phyloP scores from a whole-genome alignment of 768 basidiomycete genomes.

The Chalciporus sphaerocephalus region DNA sequence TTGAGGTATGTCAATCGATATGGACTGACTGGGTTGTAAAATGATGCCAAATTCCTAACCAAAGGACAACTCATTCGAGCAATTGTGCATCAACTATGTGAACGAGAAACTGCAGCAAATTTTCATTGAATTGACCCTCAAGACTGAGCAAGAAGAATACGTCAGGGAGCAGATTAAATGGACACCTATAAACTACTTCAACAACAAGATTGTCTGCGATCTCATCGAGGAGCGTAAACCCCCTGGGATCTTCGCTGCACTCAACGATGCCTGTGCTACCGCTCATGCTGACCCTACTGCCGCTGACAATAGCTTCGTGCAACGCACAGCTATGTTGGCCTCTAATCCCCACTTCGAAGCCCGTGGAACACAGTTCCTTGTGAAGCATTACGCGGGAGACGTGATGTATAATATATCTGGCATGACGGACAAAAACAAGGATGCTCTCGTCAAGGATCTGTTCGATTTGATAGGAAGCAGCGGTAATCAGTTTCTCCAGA shows the following conservation, averaged over 20 bases:
- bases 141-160: constrained; percentile 99
- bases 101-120: constrained; percentile 99
- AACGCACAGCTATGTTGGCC: constrained; percentile 76
- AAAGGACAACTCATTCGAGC: constrained; percentile 93
- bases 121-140: constrained; percentile 97
- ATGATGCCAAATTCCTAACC: constrained; percentile 21
- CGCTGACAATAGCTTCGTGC: constrained; percentile 95
- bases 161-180: constrained; percentile 98
- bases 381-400: constrained; percentile 97
- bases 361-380: constrained; percentile 89
- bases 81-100: constrained; percentile 99
- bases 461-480: constrained; percentile 83
- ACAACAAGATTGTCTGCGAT: constrained; percentile 97
- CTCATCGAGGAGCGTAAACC: constrained; percentile 95
- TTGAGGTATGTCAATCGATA: constrained; percentile 54
- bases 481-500: constrained; percentile 80
- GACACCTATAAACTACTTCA: constrained; percentile 99
- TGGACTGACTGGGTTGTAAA: neutral
- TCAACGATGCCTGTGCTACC: constrained; percentile 98
- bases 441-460: constrained; percentile 90
- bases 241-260: constrained; percentile 94
- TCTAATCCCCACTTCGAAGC: constrained; percentile 93
- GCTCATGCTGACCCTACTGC: constrained; percentile 96
- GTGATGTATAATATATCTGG: constrained; percentile 97
- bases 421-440: constrained; percentile 99